Evolutionary conservation across 352 stramenopile species (phyloP), one percentile per base, ranked within the genome.

Genomic region (Blastocystis sp.): DNA sequence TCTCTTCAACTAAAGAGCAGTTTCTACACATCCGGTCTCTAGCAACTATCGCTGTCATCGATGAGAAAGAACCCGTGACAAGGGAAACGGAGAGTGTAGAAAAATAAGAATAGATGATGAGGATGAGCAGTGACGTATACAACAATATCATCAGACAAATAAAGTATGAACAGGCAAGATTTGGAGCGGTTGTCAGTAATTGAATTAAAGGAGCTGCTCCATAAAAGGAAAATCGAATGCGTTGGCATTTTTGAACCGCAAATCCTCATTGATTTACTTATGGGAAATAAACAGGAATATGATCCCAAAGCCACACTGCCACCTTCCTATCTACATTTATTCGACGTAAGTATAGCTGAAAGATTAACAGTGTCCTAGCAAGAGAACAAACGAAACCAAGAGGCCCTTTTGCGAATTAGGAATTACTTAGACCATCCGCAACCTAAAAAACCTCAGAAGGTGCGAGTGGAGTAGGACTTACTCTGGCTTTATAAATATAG

Each of bases 171-270:
- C 50, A n/a, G 11, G 13, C 1, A 59, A 59, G 50, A 13, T 59
- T 13, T 59, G 13, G 50, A 59, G 20, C 13, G 20, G 20, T 59
- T 80, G 39, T 80, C 70, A 15, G 26, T 37, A 37, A 80, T 63
- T 26, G 70, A 80, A 61, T 29, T 80, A 4, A 80, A 80, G 29
- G 70, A 80, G n/a, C n/a, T 66, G 4, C 47, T 80, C 11, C 6
- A 80, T 39, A 62, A 80, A 47, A 80, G 34, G n/a, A 54, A 80
- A 5, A 80, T 80, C 34, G 70, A 80, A 39, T 66, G 54, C 45
- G 50, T 37, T 26, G 70, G 70, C 3, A 62, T 80, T 29, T 80
- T 47, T 61, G 70, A 80, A 20, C 41, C 11, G n/a, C n/a, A 59
- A 26, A 64, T 56, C 6, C 47, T 80, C 4, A 23, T 80, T 39